Conservation (phyloP, 495 filamentous ascomycete species). For the Trichoderma virens region DNA sequence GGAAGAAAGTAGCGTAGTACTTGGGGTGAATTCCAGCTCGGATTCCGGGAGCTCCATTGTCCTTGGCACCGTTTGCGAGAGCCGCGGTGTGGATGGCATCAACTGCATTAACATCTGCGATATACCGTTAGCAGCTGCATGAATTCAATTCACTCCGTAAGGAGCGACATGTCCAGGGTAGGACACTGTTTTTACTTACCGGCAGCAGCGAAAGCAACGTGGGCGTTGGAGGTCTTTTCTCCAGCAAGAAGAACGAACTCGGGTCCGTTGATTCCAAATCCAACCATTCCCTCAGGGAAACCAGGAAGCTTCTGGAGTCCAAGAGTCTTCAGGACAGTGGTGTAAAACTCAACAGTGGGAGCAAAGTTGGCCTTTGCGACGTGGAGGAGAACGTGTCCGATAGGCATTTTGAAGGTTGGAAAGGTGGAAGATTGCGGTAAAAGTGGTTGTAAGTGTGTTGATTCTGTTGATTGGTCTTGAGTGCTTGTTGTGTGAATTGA, state of each 20-base stretch:
- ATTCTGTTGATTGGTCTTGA: background rate
- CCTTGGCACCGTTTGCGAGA: background rate
- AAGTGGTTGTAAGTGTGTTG: background rate
- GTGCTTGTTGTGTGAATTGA: background rate
- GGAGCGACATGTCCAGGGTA: background rate
- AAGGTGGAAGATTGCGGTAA: background rate
- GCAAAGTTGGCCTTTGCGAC: slow-evolving; percentile 16
- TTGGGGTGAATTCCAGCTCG: background rate
- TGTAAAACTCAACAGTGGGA: slow-evolving; percentile 27
- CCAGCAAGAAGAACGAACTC: background rate
- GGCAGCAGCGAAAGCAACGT: slow-evolving; percentile 20
- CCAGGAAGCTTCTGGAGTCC: background rate
- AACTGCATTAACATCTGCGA: background rate
- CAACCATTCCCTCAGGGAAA: background rate
- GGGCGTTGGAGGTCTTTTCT: slow-evolving; percentile 8
- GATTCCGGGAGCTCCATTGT: slow-evolving; percentile 3
- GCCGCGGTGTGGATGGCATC: background rate
- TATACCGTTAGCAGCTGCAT: slow-evolving; percentile 15
- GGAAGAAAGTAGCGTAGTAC: slow-evolving; percentile 17
- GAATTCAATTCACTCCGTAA: background rate
- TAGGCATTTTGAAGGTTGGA: slow-evolving; percentile 16
- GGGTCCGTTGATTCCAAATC: background rate
- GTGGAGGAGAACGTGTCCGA: slow-evolving; percentile 19
- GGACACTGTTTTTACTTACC: slow-evolving; percentile 12
- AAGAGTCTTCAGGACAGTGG: slow-evolving; percentile 27